Evolutionary conservation across 495 filamentous ascomycete species (phyloP).

Genomic region (Podospora comata): DNA sequence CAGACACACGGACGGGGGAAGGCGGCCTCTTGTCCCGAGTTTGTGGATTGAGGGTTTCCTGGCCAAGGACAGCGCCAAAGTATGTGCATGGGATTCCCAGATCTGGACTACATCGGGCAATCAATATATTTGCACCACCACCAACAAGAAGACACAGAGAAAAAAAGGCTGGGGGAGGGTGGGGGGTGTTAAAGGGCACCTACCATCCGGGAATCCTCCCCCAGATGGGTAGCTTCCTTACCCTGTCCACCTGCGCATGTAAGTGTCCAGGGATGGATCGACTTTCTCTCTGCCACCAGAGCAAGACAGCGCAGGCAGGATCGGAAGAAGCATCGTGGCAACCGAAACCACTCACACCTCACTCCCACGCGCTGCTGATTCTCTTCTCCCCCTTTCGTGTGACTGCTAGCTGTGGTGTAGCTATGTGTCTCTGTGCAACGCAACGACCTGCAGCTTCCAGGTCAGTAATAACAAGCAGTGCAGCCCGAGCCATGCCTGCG

Average conservation of each 20-base stretch:
- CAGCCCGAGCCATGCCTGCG: conserved; percentile 1
- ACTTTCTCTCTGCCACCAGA: neutral
- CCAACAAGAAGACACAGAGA: neutral
- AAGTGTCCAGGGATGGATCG: neutral
- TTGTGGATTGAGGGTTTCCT: neutral
- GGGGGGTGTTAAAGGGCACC: no score
- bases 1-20: neutral
- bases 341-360: neutral
- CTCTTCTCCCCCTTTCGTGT: conserved; percentile 14
- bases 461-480: conserved; percentile 1
- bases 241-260: neutral
- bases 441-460: conserved; percentile 11
- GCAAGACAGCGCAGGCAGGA: conserved; percentile 10
- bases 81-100: neutral
- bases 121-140: neutral
- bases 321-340: conserved; percentile 27
- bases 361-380: neutral
- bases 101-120: neutral
- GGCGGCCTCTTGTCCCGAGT: neutral
- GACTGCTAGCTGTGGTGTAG: conserved; percentile 6
- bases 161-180: neutral
- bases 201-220: no score
- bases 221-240: neutral
- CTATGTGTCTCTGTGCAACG: conserved; percentile 20
- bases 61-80: neutral